Evolutionary conservation across 2,329 filamentous ascomycete species (phyloP).

Genomic region (Colletotrichum liaoningense): DNA sequence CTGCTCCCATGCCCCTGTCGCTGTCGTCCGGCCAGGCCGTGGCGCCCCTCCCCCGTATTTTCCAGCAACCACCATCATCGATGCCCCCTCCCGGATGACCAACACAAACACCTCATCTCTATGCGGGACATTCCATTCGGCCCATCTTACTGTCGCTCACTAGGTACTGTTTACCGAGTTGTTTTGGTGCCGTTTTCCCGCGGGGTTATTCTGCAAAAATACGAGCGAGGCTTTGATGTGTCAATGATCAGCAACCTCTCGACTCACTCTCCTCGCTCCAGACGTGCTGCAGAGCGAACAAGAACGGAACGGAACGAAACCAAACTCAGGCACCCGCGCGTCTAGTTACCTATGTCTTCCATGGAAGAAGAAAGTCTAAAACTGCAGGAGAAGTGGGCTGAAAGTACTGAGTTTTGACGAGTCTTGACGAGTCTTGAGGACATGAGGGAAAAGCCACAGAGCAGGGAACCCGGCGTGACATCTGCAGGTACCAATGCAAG

Average conservation of each 20-base stretch:
- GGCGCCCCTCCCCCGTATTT: slow-evolving; percentile 2
- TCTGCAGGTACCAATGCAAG: slow-evolving; percentile 27
- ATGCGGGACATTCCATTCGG: slow-evolving; percentile 7
- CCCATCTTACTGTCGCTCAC: neutral
- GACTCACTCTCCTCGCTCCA: neutral
- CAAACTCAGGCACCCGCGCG: neutral
- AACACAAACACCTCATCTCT: neutral
- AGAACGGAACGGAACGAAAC: neutral
- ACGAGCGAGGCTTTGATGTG: neutral
- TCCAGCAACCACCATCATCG: slow-evolving; percentile 4
- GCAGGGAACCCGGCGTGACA: neutral
- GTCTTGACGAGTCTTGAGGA: neutral
- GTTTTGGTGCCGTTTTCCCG: neutral
- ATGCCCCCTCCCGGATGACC: neutral
- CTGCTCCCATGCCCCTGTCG: slow-evolving; percentile 6
- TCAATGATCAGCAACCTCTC: neutral
- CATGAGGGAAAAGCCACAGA: neutral
- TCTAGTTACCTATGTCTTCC: neutral
- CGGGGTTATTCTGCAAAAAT: neutral
- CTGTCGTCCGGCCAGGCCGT: slow-evolving; percentile 20
- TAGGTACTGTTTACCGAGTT: neutral
- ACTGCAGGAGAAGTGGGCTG: neutral
- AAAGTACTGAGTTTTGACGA: neutral
- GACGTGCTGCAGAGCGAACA: neutral
- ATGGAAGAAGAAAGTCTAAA: neutral